Evolutionary conservation across 352 stramenopile genomes (phyloP).

Genomic region (Halophytophthora polymorphica): DNA sequence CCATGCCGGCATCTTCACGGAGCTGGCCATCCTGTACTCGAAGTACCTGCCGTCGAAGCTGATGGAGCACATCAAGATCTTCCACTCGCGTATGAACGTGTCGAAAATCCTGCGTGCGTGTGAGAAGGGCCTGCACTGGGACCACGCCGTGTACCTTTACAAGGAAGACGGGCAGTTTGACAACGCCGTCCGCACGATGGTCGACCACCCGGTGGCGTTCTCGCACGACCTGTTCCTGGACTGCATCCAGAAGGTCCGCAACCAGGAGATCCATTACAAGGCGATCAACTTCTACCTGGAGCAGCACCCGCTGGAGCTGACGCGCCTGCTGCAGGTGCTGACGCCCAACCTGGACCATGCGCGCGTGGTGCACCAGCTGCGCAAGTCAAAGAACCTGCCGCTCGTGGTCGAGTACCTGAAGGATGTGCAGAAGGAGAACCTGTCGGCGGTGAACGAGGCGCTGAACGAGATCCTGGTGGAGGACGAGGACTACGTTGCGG

Average conservation of each 20-base stretch:
- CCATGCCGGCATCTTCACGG: slow-evolving; percentile 99
- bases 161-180: slow-evolving; percentile 99
- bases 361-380: slow-evolving; percentile 97
- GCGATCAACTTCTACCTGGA: slow-evolving; percentile 99
- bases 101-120: slow-evolving; percentile 97
- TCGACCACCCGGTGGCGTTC: slow-evolving; percentile 96
- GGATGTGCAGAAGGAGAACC: slow-evolving; percentile 98
- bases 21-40: slow-evolving; percentile 99
- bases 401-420: slow-evolving; percentile 98
- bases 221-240: slow-evolving; percentile 99
- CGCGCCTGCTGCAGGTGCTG: slow-evolving; percentile 96
- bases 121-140: slow-evolving; percentile 98
- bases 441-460: slow-evolving; percentile 98
- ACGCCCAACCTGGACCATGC: slow-evolving; percentile 98
- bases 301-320: slow-evolving; percentile 96
- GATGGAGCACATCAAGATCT: slow-evolving; percentile 99
- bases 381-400: slow-evolving; percentile 96
- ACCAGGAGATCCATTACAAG: slow-evolving; percentile 99
- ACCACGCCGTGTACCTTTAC: slow-evolving; percentile 99
- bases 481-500: slow-evolving; percentile 97
- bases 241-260: slow-evolving; percentile 98
- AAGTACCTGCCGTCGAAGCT: slow-evolving; percentile 99
- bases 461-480: slow-evolving; percentile 96
- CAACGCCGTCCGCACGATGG: slow-evolving; percentile 99
- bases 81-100: slow-evolving; percentile 99